These are phyloP conservation scores for Chlorencoelia australis DNA, from an alignment of 2,329 filamentous ascomycete genomes.

Conservation along the genomic window DNA sequence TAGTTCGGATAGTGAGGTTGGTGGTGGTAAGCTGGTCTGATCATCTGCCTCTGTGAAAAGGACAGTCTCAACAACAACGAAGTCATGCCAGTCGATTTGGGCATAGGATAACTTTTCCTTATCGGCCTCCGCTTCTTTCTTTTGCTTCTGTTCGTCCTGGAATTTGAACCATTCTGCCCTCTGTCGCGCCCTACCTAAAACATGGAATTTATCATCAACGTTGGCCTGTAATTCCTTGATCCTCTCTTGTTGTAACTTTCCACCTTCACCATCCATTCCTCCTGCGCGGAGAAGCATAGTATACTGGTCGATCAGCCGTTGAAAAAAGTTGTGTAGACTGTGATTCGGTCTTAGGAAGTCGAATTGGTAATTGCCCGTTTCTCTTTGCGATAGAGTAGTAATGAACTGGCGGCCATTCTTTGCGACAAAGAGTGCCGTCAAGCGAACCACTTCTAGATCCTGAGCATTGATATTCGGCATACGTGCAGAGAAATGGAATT, in stretches of 20 bases:
- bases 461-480: slow-evolving; percentile 97
- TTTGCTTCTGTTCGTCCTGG: slow-evolving; percentile 74
- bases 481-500: slow-evolving; percentile 87
- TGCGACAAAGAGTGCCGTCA: slow-evolving; percentile 86
- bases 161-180: slow-evolving; percentile 80
- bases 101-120: slow-evolving; percentile 67
- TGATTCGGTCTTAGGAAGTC: slow-evolving; percentile 93
- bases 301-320: slow-evolving; percentile 87
- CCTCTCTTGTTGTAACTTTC: slow-evolving; percentile 61
- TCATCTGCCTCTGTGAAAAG: slow-evolving; percentile 86
- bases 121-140: slow-evolving; percentile 80
- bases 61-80: slow-evolving; percentile 90
- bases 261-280: slow-evolving; percentile 49
- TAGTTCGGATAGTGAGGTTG: slow-evolving; percentile 80
- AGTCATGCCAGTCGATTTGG: slow-evolving; percentile 96
- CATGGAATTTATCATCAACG: slow-evolving; percentile 66
- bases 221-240: slow-evolving; percentile 66
- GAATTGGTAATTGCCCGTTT: slow-evolving; percentile 87
- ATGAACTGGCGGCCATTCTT: slow-evolving; percentile 89
- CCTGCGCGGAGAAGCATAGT: slow-evolving; percentile 63
- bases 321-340: slow-evolving; percentile 93
- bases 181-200: slow-evolving; percentile 72
- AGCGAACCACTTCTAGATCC: slow-evolving; percentile 63
- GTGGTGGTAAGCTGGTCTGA: slow-evolving; percentile 73
- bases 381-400: slow-evolving; percentile 78